These are phyloP conservation scores for Gymnopilus dilepis DNA, from an alignment of 768 basidiomycete species.

Conservation along the genomic window DNA sequence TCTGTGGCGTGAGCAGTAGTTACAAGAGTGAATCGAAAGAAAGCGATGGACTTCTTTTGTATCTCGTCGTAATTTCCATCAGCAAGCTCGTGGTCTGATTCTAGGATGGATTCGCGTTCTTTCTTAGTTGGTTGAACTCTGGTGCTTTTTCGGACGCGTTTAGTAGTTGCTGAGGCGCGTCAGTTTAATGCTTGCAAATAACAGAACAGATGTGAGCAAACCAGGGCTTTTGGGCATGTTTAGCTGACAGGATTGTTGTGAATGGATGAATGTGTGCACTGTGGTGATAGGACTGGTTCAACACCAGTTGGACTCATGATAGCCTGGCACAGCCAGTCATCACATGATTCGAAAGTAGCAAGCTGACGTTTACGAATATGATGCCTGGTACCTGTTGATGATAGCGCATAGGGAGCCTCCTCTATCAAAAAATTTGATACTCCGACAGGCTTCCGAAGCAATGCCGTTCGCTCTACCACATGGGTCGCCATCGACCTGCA, in stretches of 20 bases:
- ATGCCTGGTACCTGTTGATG: too few species aligned
- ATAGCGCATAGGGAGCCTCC: too few species aligned
- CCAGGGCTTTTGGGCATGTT: conserved; percentile 11
- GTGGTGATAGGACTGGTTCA: not conserved
- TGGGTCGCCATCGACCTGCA: too few species aligned
- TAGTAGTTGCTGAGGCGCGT: not conserved
- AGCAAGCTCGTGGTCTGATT: not conserved
- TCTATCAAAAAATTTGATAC: too few species aligned
- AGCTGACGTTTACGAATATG: too few species aligned
- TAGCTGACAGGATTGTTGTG: too few species aligned
- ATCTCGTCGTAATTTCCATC: not conserved
- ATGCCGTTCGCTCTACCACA: too few species aligned
- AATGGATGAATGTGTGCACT: not conserved
- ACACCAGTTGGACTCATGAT: too few species aligned
- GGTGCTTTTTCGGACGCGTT: not conserved
- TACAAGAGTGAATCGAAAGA: not conserved
- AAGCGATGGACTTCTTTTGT: conserved; percentile 1
- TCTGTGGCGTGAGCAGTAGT: not conserved
- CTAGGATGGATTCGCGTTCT: not conserved
- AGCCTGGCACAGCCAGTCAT: too few species aligned
- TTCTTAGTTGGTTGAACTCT: not conserved
- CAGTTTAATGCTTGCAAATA: not conserved
- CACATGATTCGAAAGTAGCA: too few species aligned
- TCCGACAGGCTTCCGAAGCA: too few species aligned
- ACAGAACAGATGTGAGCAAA: not conserved